phyloP scores from a whole-genome alignment of 2,329 filamentous ascomycete species.

The Fusarium incarnatum region DNA sequence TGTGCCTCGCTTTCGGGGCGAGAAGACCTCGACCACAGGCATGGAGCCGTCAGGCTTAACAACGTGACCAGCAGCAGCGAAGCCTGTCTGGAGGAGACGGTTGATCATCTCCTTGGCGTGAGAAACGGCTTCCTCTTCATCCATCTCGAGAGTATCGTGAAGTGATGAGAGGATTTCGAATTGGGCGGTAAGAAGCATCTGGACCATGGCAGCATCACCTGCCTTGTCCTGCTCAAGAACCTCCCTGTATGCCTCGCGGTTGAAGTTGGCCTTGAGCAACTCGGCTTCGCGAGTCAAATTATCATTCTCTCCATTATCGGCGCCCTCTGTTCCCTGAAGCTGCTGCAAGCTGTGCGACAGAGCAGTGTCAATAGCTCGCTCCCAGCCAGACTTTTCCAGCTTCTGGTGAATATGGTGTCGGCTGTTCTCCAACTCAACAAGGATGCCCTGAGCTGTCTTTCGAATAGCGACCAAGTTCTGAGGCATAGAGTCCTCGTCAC shows the following conservation, averaged over 20 bases:
- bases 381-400: constrained; percentile 85
- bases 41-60: constrained; percentile 86
- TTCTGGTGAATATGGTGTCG: constrained; percentile 90
- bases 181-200: constrained; percentile 87
- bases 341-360: constrained; percentile 86
- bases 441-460: constrained; percentile 88
- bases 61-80: constrained; percentile 79
- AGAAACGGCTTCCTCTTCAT: constrained; percentile 82
- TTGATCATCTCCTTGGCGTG: constrained; percentile 82
- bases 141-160: constrained; percentile 83
- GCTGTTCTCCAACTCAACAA: constrained; percentile 89
- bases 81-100: constrained; percentile 81
- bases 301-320: constrained; percentile 71
- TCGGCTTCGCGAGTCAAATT: constrained; percentile 85
- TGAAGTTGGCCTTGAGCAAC: constrained; percentile 83
- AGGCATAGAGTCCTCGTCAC: constrained; percentile 68
- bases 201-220: constrained; percentile 81
- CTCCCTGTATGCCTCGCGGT: constrained; percentile 80
- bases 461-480: constrained; percentile 78
- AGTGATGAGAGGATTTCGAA: constrained; percentile 91
- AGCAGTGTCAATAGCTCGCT: constrained; percentile 86
- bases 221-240: constrained; percentile 86
- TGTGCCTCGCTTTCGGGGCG: constrained; percentile 78
- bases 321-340: constrained; percentile 67
- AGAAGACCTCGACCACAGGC: constrained; percentile 72